Base-by-base conservation (phyloP, 2,329 filamentous ascomycete genomes). In the Pseudogymnoascus sp. region DNA sequence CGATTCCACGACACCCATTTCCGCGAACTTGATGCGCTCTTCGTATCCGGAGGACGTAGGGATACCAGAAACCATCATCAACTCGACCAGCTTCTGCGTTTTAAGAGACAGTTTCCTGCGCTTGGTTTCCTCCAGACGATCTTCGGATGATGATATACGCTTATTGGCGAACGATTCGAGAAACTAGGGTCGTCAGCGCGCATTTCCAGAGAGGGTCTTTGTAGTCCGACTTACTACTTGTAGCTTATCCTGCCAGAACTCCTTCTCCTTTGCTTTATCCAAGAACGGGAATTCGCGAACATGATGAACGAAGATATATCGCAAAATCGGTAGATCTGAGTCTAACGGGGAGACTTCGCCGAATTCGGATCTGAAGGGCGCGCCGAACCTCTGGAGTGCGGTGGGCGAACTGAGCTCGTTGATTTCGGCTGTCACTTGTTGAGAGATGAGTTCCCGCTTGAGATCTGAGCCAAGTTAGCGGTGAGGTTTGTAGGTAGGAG, bases 21-120 rank as follows among this genome's bases (percentile, higher is more conserved):
- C 95, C 1, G 92, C 91, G 74, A 99, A 99, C 61, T 92, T 86
- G 72, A 99, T 97, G 64, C 95, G 86, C 79, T 99, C 95, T 76
- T 99, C 95, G 74, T 97, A 99, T 1, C 95, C 95, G 4, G 93
- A 97, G 3, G 95, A 92, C 0, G 95, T 99, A 36, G 90, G 91
- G 64, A 99, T 89, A 39, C 95, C 95, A 6, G 93, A 97, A 7
- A 99, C 95, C 92, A 99, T 97, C 95, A 99, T 99, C 66, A 99
- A 81, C 80, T 99, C 95, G 10, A 99, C 91, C 64, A 99, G 79
- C 79, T 99, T 99, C 75, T 95, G 88, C 59, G 90, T 91, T 82
- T 99, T 99, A 70, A 88, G 81, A 3, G 95, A 93, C 68, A 99
- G 79, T 76, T 99, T 99, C 68, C 87, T 84, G 64, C 95, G 85